These are phyloP conservation scores for Lichtheimia ramosa DNA, from an alignment of 371 early-diverging fungal genomes.

Conservation along the genomic window DNA sequence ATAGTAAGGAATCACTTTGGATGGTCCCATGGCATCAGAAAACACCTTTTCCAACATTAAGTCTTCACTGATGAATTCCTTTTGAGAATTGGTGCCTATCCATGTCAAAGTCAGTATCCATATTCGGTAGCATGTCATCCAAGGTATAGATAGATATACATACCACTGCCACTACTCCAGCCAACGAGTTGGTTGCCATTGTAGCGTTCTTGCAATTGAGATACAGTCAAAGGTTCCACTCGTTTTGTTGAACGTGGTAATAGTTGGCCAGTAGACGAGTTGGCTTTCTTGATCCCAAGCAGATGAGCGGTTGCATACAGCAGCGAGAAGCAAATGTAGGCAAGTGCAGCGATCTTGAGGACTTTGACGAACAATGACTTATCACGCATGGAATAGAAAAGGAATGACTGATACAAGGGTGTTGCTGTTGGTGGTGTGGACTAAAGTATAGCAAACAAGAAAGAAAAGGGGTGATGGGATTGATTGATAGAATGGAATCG, in stretches of 20 bases:
- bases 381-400: constrained; percentile 17
- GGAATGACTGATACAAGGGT: not conserved
- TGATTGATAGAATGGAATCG: too few relatives aligned
- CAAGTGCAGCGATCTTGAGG: constrained; percentile 20
- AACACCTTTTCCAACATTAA: constrained; percentile 55
- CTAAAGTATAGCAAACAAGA: too few relatives aligned
- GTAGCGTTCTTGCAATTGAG: constrained; percentile 23
- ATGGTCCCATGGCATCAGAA: constrained; percentile 60
- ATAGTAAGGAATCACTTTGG: constrained; percentile 61
- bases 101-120: not conserved
- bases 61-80: constrained; percentile 36
- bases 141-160: not conserved
- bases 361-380: constrained; percentile 11
- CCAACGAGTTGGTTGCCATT: constrained; percentile 23
- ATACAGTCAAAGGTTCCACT: constrained; percentile 12
- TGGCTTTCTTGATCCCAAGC: constrained; percentile 13
- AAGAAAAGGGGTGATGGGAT: too few relatives aligned
- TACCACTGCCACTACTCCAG: constrained; percentile 10
- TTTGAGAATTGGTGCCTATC: not conserved
- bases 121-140: not conserved
- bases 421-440: not conserved
- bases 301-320: constrained; percentile 33
- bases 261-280: not conserved
- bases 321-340: constrained; percentile 26
- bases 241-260: constrained; percentile 1